Base-by-base conservation (phyloP, 2,329 filamentous ascomycete species). In the Sordariomycetes sp. region DNA sequence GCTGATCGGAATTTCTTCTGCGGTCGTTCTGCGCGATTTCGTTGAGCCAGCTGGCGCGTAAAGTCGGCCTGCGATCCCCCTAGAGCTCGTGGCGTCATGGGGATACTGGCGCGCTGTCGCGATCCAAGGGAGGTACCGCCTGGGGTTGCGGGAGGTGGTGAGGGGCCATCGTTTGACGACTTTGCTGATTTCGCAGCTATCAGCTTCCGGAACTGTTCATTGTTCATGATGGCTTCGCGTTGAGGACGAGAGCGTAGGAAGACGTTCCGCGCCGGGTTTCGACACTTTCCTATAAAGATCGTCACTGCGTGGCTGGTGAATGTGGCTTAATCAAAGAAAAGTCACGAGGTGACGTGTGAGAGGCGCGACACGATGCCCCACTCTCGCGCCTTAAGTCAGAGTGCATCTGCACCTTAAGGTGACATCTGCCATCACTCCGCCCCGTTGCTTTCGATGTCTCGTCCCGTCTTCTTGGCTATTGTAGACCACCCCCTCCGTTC, bases 61-160 rank as follows among this genome's bases (percentile, higher is more conserved):
- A 95, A 95, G 36, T 92, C 81, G 35, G 72, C 63, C 34, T 72
- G 70, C 4, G 48, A 39, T n/a, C 49, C 48, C 10, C 48, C 55
- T 15, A 87, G 68, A 17, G 81, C 76, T 33, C 86, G 82, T 81
- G 90, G 90, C 31, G 90, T 95, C 90, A 95, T 95, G 37, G 86
- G 86, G 41, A 94, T 90, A 57, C 75, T 90, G 21, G 83, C 74
- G 44, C 78, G 77, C 59, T 83, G 78, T 49, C 82, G 75, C 38
- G 86, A 92, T 16, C 87, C 87, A 37, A 94, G 68, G 5, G 75
- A 60, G 32, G 63, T 61, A 30, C 68, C 61, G 20, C 36, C 45
- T 27, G 47, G 40, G 35, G 44, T 45, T 39, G 47, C 42, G 41
- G 46, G 39, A 46, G 44, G 42, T 34, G 46, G 49, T 11, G 71